phyloP scores from a whole-genome alignment of 257 asterid genomes.

The Asclepias syriaca region DNA sequence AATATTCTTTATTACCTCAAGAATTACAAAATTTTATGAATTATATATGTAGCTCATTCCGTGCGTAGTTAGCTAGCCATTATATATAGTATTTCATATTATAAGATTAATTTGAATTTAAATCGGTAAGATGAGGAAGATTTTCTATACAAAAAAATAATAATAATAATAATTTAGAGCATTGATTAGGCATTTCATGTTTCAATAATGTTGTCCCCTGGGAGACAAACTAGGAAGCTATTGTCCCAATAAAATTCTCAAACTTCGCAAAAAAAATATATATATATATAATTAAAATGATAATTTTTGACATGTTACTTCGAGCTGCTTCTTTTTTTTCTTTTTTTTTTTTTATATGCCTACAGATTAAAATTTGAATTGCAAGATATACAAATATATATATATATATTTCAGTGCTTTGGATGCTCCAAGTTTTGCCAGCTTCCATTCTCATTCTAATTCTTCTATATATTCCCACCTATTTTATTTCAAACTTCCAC shows the following conservation, averaged over 20 bases:
- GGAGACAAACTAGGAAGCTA: conserved; percentile 27
- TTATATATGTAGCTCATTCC: conserved; percentile 4
- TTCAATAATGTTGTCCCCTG: conserved; percentile 43
- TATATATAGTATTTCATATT: not conserved
- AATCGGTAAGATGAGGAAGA: not conserved
- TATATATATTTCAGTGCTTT: conserved; percentile 35
- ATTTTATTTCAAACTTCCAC: conserved; percentile 45
- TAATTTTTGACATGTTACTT: conserved; percentile 7
- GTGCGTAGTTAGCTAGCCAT: conserved; percentile 8
- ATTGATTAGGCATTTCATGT: conserved; percentile 29
- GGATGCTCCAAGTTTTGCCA: conserved; percentile 31
- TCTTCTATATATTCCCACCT: conserved; percentile 31
- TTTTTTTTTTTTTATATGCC: not conserved
- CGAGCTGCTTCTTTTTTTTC: not conserved
- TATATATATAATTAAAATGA: not conserved
- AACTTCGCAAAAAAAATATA: conserved; percentile 6
- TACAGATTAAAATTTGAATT: conserved; percentile 1
- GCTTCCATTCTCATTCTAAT: conserved; percentile 71
- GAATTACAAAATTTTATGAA: no score
- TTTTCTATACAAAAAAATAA: not conserved
- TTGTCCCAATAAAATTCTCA: conserved; percentile 36
- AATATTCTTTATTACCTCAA: not conserved
- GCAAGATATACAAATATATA: not conserved
- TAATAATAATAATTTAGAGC: not conserved
- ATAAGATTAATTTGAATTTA: no score